phyloP scores from a whole-genome alignment of 1,139 yeast genomes.

The Meyerozyma guilliermondii region DNA sequence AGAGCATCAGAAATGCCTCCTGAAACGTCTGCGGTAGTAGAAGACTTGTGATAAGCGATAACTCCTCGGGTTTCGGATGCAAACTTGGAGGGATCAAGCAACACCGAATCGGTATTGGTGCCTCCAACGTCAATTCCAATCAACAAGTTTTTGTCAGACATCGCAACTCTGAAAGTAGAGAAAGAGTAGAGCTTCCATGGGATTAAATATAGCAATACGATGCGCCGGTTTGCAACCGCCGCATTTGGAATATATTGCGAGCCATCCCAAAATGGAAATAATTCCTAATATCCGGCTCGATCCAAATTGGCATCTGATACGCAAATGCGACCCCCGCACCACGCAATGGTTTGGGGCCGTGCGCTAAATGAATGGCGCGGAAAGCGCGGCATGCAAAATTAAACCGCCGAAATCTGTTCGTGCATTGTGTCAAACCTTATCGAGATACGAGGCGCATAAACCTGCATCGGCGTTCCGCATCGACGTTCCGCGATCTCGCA shows the following conservation, averaged over 20 bases:
- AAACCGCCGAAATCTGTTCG: too few relatives aligned
- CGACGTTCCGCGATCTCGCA: not conserved
- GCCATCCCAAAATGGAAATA: not conserved
- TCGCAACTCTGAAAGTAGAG: too few relatives aligned
- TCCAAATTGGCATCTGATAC: too few relatives aligned
- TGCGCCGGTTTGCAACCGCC: too few relatives aligned
- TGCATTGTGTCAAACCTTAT: too few relatives aligned
- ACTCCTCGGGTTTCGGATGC: constrained; percentile 22
- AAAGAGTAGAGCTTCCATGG: too few relatives aligned
- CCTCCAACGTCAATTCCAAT: constrained; percentile 48
- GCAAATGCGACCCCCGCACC: too few relatives aligned
- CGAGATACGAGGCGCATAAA: not conserved
- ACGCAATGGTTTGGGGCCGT: too few relatives aligned
- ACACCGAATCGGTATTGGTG: constrained; percentile 44
- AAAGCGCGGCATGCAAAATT: too few relatives aligned
- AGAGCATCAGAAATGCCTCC: constrained; percentile 36
- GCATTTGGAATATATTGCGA: not conserved
- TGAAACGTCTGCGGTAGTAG: constrained; percentile 39
- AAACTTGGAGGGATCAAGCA: constrained; percentile 27
- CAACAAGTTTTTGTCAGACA: constrained; percentile 3
- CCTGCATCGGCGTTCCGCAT: not conserved
- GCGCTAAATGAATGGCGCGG: too few relatives aligned
- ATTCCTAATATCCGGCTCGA: not conserved
- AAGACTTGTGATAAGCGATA: constrained; percentile 34
- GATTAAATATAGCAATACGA: not conserved